Conservation (phyloP, 192 early-diverging fungal species). For the Lobosporangium transversale region DNA sequence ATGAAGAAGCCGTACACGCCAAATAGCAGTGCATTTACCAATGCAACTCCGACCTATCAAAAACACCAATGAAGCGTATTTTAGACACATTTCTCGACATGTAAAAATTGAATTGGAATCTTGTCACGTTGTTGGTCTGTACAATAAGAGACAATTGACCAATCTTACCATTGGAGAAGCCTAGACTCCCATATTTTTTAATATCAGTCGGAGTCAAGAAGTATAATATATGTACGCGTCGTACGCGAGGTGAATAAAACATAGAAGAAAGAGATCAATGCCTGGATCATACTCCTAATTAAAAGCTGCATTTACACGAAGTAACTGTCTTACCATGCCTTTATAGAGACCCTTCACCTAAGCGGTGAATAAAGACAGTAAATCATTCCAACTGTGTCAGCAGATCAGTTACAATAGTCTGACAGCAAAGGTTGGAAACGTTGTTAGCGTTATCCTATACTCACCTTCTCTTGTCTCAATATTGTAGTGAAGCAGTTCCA, state of each 20-base stretch:
- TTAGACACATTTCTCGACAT: too few relatives aligned
- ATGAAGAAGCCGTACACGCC: constrained; percentile 63
- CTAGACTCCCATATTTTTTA: too few relatives aligned
- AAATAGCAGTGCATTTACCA: constrained; percentile 66
- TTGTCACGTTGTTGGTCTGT: too few relatives aligned
- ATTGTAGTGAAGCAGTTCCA: constrained; percentile 67
- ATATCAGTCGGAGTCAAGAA: too few relatives aligned
- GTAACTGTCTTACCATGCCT: constrained; percentile 63
- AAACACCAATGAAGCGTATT: background rate
- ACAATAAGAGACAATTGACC: constrained; percentile 30
- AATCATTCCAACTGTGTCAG: background rate
- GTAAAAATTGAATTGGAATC: too few relatives aligned
- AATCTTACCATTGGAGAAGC: constrained; percentile 64
- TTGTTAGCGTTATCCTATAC: background rate
- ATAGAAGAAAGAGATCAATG: background rate
- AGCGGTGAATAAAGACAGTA: background rate
- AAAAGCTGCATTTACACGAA: too few relatives aligned
- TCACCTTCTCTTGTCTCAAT: constrained; percentile 65
- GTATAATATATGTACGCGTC: too few relatives aligned
- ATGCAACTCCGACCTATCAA: constrained; percentile 63
- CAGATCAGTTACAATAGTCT: too few relatives aligned
- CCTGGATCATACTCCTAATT: too few relatives aligned
- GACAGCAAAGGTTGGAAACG: too few relatives aligned
- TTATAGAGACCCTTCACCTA: constrained; percentile 67
- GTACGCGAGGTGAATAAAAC: too few relatives aligned